Percentiles rank a stretch among this genome's conserved stretches.
Conservation (phyloP, 176 grass and related monocot species). For the Stipa capillata region DNA sequence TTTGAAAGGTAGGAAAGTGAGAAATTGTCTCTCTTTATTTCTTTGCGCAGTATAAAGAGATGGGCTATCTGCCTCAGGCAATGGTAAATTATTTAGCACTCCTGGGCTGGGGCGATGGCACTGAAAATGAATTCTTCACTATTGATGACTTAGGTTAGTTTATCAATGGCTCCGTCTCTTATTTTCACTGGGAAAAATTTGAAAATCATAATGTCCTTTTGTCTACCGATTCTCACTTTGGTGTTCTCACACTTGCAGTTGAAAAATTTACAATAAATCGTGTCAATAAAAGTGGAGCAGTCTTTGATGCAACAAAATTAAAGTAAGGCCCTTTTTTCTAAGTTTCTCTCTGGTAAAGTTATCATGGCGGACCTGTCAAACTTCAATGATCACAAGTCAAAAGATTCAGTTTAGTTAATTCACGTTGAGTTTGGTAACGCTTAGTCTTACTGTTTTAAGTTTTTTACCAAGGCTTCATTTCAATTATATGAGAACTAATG, state of each 20-base stretch:
- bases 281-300: constrained; percentile 97
- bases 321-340: constrained; percentile 42
- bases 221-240: neutral
- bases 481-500: too few relatives aligned
- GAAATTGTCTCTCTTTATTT: neutral
- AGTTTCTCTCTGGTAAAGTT: neutral
- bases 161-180: neutral
- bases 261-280: constrained; percentile 87
- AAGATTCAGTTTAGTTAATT: neutral
- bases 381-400: neutral
- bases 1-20: neutral
- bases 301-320: constrained; percentile 85
- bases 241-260: constrained; percentile 33
- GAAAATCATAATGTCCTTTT: neutral
- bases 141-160: constrained; percentile 73
- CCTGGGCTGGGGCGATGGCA: constrained; percentile 94
- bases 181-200: neutral
- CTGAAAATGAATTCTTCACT: constrained; percentile 97
- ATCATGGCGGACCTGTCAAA: neutral
- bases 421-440: too few relatives aligned
- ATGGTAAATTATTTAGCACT: constrained; percentile 97
- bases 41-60: constrained; percentile 78
- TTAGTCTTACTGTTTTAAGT: too few relatives aligned
- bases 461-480: too few relatives aligned
- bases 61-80: constrained; percentile 97